These are phyloP conservation scores for Solanum habrochaites DNA, from an alignment of 257 asterid species.

Conservation along the genomic window DNA sequence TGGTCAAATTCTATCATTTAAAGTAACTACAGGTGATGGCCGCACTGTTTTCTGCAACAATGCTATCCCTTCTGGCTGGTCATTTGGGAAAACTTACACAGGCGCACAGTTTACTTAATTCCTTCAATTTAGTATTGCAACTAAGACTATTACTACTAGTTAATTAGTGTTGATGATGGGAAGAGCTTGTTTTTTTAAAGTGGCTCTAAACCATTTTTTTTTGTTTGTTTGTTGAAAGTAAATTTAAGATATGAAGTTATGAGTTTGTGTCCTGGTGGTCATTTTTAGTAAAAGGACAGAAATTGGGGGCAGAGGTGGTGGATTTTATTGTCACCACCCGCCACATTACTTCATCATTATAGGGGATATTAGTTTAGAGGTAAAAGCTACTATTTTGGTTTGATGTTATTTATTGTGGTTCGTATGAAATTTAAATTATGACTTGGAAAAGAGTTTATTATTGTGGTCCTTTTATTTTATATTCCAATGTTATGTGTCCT, in stretches of 20 bases:
- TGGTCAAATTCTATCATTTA: not conserved
- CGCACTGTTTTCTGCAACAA: not conserved
- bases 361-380: not conserved
- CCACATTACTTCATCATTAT: not conserved
- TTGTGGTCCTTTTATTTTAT: not conserved
- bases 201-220: not conserved
- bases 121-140: not conserved
- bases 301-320: not conserved
- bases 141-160: no score
- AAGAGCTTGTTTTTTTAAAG: constrained; percentile 1
- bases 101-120: constrained; percentile 1
- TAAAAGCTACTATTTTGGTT: not conserved
- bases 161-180: not conserved
- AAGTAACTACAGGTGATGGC: constrained; percentile 6
- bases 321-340: not conserved
- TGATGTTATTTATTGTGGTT: not conserved
- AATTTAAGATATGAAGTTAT: not conserved
- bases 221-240: not conserved
- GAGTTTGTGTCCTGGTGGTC: not conserved
- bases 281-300: not conserved
- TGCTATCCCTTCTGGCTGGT: not conserved
- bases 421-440: not conserved
- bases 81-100: not conserved
- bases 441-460: not conserved
- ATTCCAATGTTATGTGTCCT: not conserved